A percentile compares a stretch with the other conserved stretches of the same genome.
Conservation (phyloP, 2,329 filamentous ascomycete genomes). For the Ceratocystis albifundus region DNA sequence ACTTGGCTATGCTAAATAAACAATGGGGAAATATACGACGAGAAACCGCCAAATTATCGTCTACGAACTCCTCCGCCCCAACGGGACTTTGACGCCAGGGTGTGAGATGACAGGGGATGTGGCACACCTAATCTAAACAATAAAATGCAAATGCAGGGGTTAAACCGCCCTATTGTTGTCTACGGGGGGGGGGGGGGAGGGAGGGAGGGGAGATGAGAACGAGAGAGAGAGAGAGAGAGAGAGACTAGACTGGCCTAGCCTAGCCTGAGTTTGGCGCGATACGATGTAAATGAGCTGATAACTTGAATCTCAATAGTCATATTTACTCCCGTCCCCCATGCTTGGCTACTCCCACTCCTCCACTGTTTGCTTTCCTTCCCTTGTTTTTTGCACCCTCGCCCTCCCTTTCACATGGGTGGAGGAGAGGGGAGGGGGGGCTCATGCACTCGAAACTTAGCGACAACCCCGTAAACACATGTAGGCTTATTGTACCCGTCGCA, state of each 20-base stretch:
- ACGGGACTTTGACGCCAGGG: background rate
- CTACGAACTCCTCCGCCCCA: conserved; percentile 1
- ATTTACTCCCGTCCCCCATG: background rate
- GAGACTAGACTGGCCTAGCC: no score
- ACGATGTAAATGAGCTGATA: no score
- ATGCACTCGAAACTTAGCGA: conserved; percentile 1
- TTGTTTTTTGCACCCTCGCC: no score
- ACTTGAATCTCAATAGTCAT: background rate
- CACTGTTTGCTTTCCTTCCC: background rate
- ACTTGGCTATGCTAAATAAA: background rate
- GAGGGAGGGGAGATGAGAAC: background rate
- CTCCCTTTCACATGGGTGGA: no score
- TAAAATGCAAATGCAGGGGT: background rate
- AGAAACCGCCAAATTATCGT: background rate
- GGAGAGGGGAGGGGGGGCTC: no score
- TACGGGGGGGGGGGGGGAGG: background rate
- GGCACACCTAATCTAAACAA: background rate
- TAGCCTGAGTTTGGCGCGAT: no score
- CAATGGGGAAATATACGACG: background rate
- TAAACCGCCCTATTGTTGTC: background rate
- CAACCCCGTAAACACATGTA: background rate
- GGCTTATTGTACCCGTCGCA: background rate
- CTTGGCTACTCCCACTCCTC: background rate
- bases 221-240: no score
- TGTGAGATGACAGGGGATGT: background rate